Base-by-base conservation (phyloP, 2,329 filamentous ascomycete genomes). In the Thyridium curvatum region DNA sequence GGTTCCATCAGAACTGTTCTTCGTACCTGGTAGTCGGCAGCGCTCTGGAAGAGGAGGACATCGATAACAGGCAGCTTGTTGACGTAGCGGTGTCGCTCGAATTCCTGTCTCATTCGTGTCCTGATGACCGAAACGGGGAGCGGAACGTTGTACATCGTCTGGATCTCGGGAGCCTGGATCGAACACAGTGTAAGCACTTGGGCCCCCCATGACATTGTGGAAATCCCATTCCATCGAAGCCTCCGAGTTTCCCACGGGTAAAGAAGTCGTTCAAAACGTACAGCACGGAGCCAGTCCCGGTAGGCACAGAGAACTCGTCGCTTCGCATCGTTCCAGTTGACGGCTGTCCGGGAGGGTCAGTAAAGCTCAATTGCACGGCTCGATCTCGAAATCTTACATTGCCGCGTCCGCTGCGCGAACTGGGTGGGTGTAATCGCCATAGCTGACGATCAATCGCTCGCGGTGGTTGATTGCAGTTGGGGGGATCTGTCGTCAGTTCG, bases 391-490 rank as follows among this genome's bases (percentile, higher is more conserved):
- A 9, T 69, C 83, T 65, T 64, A 90, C 86, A 90, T 60, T 85
- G 79, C 63, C 81, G 78, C 66, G 85, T 86, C 66, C 77, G 77
- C 64, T 84, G 79, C 58, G 86, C 91, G 60, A 96, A 87, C 68
- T 90, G 89, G 46, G 91, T 96, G 51, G 91, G 88, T 67, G 89
- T 86, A 68, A 96, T 89, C 63, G 88, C 81, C 86, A 90, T 90
- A 53, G 58, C 10, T 6, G 21, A 73, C 69, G 66, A 60, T 61
- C 53, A 64, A 58, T 61, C 51, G 54, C 51, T 26, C 21, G 53
- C 52, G 57, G 47, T 49, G 43, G 52, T 49, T 55, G 57, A 51
- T 50, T 46, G 53, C 48, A 43, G 42, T 50, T 47, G 35, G 36
- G 42, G 36, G 42, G n/a, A 32, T 30, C 38, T 38, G 40, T 50